Conservation (phyloP, 495 filamentous ascomycete species). For the Haplographium delicatum region DNA sequence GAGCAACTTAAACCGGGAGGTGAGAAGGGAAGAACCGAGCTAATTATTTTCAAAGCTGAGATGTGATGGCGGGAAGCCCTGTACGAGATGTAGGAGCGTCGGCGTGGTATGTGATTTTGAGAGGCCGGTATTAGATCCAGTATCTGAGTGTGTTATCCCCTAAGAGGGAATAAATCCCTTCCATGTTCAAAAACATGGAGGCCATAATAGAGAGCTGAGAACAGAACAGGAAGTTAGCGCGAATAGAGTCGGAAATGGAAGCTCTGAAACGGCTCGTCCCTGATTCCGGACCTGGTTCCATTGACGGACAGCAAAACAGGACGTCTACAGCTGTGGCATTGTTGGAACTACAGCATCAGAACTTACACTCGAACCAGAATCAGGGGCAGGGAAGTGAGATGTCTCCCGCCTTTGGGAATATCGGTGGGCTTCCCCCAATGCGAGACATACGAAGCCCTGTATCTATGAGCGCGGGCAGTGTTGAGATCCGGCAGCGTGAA, state of each 20-base stretch:
- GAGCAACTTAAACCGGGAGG: background rate
- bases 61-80: conserved; percentile 22
- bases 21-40: background rate
- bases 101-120: conserved; percentile 14
- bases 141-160: background rate
- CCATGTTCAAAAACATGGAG: too few relatives aligned
- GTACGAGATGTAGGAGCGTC: conserved; percentile 8
- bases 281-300: background rate
- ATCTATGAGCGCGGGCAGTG: too few relatives aligned
- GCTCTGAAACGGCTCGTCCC: conserved; percentile 2
- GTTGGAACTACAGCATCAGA: conserved; percentile 1
- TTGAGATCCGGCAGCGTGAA: too few relatives aligned
- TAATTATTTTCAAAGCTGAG: conserved; percentile 3
- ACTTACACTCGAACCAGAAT: background rate
- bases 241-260: conserved; percentile 3
- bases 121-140: background rate
- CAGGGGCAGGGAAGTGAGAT: background rate
- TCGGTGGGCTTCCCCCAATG: background rate
- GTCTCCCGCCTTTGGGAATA: too few relatives aligned
- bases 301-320: too few relatives aligned
- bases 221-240: background rate
- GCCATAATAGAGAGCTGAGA: too few relatives aligned
- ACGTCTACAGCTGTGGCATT: background rate
- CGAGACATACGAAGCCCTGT: background rate
- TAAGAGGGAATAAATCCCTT: too few relatives aligned